Evolutionary conservation across 495 filamentous ascomycete genomes (phyloP).

Genomic region (Xylaria telfairii): DNA sequence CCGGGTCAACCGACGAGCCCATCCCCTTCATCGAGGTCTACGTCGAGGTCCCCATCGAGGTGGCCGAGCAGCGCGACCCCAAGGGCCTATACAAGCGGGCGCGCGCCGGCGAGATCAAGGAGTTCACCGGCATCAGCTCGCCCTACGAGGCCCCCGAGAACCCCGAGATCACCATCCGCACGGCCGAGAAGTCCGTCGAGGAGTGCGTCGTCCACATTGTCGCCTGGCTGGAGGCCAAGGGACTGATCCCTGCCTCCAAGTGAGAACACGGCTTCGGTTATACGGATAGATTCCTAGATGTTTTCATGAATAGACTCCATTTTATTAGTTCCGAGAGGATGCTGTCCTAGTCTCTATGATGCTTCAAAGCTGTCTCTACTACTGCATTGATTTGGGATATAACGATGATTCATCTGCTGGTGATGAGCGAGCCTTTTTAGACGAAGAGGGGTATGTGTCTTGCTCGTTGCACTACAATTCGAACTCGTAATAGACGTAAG

Average conservation of each 20-base stretch:
- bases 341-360: not conserved
- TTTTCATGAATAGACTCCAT: conserved; percentile 16
- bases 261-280: not conserved
- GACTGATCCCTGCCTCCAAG: conserved; percentile 44
- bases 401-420: conserved; percentile 4
- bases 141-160: conserved; percentile 91
- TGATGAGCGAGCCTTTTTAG: conserved; percentile 35
- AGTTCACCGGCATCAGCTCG: conserved; percentile 93
- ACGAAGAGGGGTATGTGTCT: conserved; percentile 50
- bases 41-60: conserved; percentile 84
- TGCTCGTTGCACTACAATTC: conserved; percentile 49
- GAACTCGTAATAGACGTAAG: conserved; percentile 97
- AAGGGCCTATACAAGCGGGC: conserved; percentile 99
- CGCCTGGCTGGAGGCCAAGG: conserved; percentile 70
- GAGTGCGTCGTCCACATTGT: conserved; percentile 86
- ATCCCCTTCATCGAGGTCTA: conserved; percentile 93
- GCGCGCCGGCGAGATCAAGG: conserved; percentile 87
- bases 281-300: not conserved
- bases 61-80: conserved; percentile 93
- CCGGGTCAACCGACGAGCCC: conserved; percentile 53
- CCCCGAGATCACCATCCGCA: conserved; percentile 85
- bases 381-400: conserved; percentile 7
- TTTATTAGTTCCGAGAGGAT: conserved; percentile 6
- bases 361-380: conserved; percentile 6
- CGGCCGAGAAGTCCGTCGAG: conserved; percentile 76